phyloP scores from a whole-genome alignment of 2,329 filamentous ascomycete genomes.

The Zasmidium citrigriseum region DNA sequence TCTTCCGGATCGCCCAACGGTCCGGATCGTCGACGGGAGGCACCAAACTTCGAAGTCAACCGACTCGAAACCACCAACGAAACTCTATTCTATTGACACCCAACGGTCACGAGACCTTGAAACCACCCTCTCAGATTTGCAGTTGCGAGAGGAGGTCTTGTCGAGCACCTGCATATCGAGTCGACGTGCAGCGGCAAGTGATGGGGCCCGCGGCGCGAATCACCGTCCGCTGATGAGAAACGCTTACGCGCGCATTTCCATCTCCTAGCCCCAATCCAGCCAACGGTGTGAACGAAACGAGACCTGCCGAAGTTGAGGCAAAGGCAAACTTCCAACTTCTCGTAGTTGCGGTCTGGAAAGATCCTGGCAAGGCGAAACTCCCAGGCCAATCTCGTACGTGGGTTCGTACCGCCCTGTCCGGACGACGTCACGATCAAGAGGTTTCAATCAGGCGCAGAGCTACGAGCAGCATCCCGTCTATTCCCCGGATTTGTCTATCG shows the following conservation, averaged over 20 bases:
- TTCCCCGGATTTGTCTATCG: constrained; percentile 5
- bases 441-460: neutral
- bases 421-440: neutral
- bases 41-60: neutral
- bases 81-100: neutral
- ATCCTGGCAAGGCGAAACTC: neutral
- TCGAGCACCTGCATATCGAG: neutral
- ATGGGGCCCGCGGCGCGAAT: neutral
- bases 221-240: neutral
- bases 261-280: neutral
- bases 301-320: constrained; percentile 7
- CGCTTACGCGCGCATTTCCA: neutral
- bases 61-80: neutral
- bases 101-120: neutral
- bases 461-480: neutral
- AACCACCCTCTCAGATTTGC: neutral
- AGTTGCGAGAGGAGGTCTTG: neutral
- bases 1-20: neutral
- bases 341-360: neutral
- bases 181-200: neutral
- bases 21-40: neutral
- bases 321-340: neutral
- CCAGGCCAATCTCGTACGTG: no score
- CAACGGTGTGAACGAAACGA: constrained; percentile 5
- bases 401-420: neutral